Evolutionary conservation across 306 rosid species (phyloP).

Genomic region (Castanea mollissima): DNA sequence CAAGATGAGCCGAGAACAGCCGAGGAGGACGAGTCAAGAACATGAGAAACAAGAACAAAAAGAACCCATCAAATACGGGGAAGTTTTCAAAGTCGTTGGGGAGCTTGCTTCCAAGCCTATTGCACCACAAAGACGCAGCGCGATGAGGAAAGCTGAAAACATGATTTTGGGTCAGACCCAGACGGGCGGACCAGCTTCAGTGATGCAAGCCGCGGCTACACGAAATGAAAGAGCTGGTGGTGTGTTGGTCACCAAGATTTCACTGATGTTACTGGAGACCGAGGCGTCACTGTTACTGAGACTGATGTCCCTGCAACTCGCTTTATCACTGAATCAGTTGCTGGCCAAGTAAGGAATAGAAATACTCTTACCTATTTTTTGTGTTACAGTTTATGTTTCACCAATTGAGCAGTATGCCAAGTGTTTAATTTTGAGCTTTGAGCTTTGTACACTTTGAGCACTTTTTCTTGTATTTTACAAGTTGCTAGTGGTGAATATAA

Average conservation of each 20-base stretch:
- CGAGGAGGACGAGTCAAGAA: slow-evolving; percentile 25
- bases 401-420: too few species aligned
- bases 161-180: slow-evolving; percentile 54
- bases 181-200: slow-evolving; percentile 52
- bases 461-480: background rate
- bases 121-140: slow-evolving; percentile 66
- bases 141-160: slow-evolving; percentile 78
- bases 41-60: slow-evolving; percentile 9
- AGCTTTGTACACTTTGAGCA: too few species aligned
- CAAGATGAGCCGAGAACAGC: slow-evolving; percentile 65
- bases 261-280: slow-evolving; percentile 39
- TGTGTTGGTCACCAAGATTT: slow-evolving; percentile 44
- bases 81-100: slow-evolving; percentile 56
- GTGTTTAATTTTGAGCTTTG: too few species aligned
- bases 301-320: slow-evolving; percentile 51
- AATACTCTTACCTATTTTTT: too few species aligned
- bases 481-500: background rate
- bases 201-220: slow-evolving; percentile 72
- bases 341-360: slow-evolving; percentile 49
- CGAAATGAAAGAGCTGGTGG: slow-evolving; percentile 50
- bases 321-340: slow-evolving; percentile 61
- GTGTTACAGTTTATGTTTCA: too few species aligned
- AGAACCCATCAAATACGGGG: slow-evolving; percentile 60
- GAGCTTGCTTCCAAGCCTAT: slow-evolving; percentile 53
- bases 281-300: slow-evolving; percentile 59